Percentiles rank a stretch among this genome's conserved stretches.
Evolutionary conservation across 768 basidiomycete genomes (phyloP).

Genomic region (Cytidiella melzeri): DNA sequence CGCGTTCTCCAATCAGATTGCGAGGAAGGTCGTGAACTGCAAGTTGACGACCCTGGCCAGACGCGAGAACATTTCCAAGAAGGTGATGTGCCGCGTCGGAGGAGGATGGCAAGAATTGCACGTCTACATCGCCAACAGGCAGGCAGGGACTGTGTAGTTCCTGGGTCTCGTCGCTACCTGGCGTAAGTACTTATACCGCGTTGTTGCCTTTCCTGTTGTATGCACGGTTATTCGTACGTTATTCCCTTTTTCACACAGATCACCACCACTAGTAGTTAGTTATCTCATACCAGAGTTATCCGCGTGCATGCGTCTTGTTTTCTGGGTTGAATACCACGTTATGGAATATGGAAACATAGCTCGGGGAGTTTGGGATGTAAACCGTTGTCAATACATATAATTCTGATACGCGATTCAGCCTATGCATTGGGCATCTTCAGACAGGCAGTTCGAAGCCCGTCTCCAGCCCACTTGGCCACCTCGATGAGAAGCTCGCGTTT

Average conservation of each 20-base stretch:
- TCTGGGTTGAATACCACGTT: background rate
- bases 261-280: background rate
- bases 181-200: conserved; percentile 2
- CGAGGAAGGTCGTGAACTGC: conserved; percentile 72
- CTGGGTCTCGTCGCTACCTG: too few species aligned
- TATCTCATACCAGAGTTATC: background rate
- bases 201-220: background rate
- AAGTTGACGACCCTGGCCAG: conserved; percentile 75
- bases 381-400: background rate
- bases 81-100: conserved; percentile 89
- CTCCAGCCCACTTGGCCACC: conserved; percentile 82
- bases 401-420: background rate
- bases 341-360: conserved; percentile 1
- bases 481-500: conserved; percentile 70
- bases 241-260: background rate
- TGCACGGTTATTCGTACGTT: background rate
- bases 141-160: conserved; percentile 7
- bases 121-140: conserved; percentile 12
- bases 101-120: conserved; percentile 37
- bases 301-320: background rate
- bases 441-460: conserved; percentile 70
- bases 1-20: conserved; percentile 67
- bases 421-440: conserved; percentile 58
- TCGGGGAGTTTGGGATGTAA: background rate
- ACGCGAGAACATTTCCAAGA: conserved; percentile 48